These are phyloP conservation scores for Coemansia sp. DNA, from an alignment of 192 early-diverging fungal genomes.

Conservation along the genomic window DNA sequence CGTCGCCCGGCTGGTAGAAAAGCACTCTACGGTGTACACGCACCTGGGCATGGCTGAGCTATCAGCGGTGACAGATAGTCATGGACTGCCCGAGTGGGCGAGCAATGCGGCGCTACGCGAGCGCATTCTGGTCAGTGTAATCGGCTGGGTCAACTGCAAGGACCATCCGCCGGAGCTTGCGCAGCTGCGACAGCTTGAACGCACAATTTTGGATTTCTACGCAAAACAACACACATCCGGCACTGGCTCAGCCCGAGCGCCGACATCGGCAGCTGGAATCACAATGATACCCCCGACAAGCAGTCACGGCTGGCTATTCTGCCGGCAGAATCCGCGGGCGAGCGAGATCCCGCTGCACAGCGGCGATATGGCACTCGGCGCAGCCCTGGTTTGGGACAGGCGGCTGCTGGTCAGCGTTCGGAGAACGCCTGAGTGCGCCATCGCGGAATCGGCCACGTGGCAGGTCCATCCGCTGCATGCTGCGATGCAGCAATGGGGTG, in stretches of 20 bases:
- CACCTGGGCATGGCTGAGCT: constrained; percentile 17
- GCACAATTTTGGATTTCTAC: constrained; percentile 14
- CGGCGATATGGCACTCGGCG: not conserved
- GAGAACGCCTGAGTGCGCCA: not conserved
- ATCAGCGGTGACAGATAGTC: not conserved
- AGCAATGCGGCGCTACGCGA: constrained; percentile 32
- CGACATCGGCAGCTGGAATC: constrained; percentile 21
- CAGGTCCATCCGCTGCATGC: constrained; percentile 14
- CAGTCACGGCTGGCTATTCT: constrained; percentile 31
- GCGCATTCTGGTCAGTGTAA: constrained; percentile 23
- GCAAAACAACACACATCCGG: not conserved
- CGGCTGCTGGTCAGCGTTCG: constrained; percentile 15
- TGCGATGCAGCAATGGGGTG: constrained; percentile 10
- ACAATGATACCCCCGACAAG: constrained; percentile 18
- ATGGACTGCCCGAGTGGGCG: constrained; percentile 12
- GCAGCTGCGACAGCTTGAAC: constrained; percentile 19
- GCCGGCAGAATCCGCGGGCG: constrained; percentile 28
- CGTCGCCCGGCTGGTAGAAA: constrained; percentile 2
- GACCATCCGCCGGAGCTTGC: constrained; percentile 36
- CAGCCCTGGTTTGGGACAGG: constrained; percentile 29
- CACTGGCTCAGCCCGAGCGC: not conserved
- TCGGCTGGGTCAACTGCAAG: constrained; percentile 29
- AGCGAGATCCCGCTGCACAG: constrained; percentile 9
- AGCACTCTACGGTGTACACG: constrained; percentile 9
- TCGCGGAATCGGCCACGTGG: constrained; percentile 10